phyloP scores from a whole-genome alignment of 1,284 basidiomycete genomes.

The Moesziomyces sp. region DNA sequence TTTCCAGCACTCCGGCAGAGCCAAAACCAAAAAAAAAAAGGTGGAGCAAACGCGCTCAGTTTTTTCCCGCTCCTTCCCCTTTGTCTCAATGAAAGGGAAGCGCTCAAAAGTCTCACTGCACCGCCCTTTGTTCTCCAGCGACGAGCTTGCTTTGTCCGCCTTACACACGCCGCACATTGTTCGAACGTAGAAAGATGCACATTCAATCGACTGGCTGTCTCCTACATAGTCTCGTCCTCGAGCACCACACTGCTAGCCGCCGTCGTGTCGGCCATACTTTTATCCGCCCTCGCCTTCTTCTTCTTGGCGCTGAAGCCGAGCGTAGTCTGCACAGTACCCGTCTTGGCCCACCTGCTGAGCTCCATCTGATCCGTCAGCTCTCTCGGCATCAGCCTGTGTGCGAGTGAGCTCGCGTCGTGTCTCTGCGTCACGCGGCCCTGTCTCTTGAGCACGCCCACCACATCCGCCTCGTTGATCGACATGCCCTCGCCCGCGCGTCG shows the following conservation, averaged over 20 bases:
- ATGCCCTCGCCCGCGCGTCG: constrained; percentile 2
- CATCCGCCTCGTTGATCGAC: constrained; percentile 40
- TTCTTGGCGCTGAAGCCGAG: constrained; percentile 3
- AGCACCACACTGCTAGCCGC: constrained; percentile 4
- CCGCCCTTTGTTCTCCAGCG: too few species aligned
- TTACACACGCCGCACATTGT: too few species aligned
- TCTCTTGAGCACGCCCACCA: constrained; percentile 35
- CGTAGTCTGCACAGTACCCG: constrained; percentile 38
- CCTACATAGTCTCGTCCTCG: constrained; percentile 7
- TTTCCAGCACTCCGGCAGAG: too few species aligned
- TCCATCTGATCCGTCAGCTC: constrained; percentile 51
- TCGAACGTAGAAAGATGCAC: too few species aligned
- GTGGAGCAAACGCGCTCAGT: too few species aligned
- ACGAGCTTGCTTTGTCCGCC: too few species aligned
- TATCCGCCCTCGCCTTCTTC: constrained; percentile 1
- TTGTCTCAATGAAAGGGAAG: too few species aligned
- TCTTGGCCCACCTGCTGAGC: constrained; percentile 33
- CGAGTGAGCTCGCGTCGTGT: constrained; percentile 30
- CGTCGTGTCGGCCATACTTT: constrained; percentile 4
- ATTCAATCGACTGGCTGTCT: too few species aligned
- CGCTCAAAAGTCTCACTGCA: too few species aligned
- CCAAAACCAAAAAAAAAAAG: too few species aligned
- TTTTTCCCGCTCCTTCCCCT: too few species aligned
- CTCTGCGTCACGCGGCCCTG: constrained; percentile 40
- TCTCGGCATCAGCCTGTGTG: constrained; percentile 35